Percentiles rank a stretch among this genome's conserved stretches.
These are phyloP conservation scores for Chlamydomonas asymmetrica DNA, from an alignment of 139 green algal species.

Conservation along the genomic window DNA sequence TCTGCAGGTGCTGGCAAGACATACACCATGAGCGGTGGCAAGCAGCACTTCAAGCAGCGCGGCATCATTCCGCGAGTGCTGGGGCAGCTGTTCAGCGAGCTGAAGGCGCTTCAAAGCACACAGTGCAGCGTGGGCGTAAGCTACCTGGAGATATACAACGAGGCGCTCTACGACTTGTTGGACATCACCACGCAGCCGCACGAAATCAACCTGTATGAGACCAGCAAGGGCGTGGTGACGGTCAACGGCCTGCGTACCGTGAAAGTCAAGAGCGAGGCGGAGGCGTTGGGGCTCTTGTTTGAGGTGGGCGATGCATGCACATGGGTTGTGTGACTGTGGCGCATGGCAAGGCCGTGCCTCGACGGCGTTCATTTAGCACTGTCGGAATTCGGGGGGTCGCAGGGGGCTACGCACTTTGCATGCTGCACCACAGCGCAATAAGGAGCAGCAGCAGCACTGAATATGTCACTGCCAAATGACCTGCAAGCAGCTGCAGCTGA, in stretches of 20 bases:
- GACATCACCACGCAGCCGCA: slow-evolving; percentile 57
- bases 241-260: slow-evolving; percentile 47
- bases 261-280: slow-evolving; percentile 51
- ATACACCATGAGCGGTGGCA: slow-evolving; percentile 64
- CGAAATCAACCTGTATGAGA: slow-evolving; percentile 48
- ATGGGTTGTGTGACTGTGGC: too few species aligned
- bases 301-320: slow-evolving; percentile 47
- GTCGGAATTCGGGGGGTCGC: too few species aligned
- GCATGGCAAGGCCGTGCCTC: too few species aligned
- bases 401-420: too few species aligned
- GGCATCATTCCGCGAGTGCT: slow-evolving; percentile 67
- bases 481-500: too few species aligned
- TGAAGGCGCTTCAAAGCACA: slow-evolving; percentile 25
- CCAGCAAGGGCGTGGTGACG: slow-evolving; percentile 23
- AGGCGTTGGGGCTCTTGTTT: slow-evolving; percentile 69
- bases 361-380: too few species aligned
- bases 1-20: slow-evolving; percentile 65
- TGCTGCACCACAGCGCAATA: too few species aligned
- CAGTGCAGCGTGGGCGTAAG: slow-evolving; percentile 29
- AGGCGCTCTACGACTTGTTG: slow-evolving; percentile 68
- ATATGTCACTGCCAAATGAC: too few species aligned
- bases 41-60: slow-evolving; percentile 52
- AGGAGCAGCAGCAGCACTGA: too few species aligned
- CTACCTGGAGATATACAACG: slow-evolving; percentile 81
- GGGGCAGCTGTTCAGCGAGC: slow-evolving; percentile 44